Evolutionary conservation across 2,329 filamentous ascomycete species (phyloP).

Genomic region (Clarireedia hainanense): DNA sequence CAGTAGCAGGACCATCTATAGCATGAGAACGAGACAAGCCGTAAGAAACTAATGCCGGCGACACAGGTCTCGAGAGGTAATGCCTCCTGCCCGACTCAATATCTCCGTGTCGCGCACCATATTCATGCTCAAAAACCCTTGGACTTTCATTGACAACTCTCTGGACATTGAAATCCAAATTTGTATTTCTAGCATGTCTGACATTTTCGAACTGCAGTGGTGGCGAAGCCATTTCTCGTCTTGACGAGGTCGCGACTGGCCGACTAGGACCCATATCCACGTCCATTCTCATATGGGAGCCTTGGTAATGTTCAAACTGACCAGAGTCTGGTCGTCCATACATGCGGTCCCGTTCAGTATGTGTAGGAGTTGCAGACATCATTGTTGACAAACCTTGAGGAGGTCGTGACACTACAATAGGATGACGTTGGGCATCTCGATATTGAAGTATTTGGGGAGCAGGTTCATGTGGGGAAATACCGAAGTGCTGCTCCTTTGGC

Average conservation of each 20-base stretch:
- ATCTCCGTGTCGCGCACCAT: conserved; percentile 14
- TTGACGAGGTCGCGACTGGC: conserved; percentile 7
- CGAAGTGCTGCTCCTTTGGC: conserved; percentile 17
- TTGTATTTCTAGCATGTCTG: conserved; percentile 1
- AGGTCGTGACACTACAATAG: conserved; percentile 18
- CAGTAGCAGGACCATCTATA: conserved; percentile 13
- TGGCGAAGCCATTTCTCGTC: conserved; percentile 12
- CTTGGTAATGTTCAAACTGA: conserved; percentile 12
- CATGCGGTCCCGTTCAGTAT: conserved; percentile 19
- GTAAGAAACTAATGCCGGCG: conserved; percentile 15
- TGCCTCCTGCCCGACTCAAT: conserved; percentile 12
- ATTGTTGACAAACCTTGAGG: conserved; percentile 24
- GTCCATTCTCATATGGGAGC: conserved; percentile 15
- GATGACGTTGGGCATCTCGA: conserved; percentile 20
- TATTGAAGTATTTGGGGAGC: conserved; percentile 3
- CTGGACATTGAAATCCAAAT: conserved; percentile 13
- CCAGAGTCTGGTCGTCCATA: conserved; percentile 20
- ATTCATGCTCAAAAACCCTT: conserved; percentile 14
- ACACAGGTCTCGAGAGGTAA: conserved; percentile 13
- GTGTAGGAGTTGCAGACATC: conserved; percentile 14
- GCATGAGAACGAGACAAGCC: conserved; percentile 21
- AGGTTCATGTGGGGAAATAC: conserved; percentile 11
- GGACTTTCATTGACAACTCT: conserved; percentile 10
- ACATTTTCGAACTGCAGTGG: conserved; percentile 1
- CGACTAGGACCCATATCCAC: conserved; percentile 6